Evolutionary conservation across 495 filamentous ascomycete species (phyloP), one percentile per base, ranked within the genome.

Genomic region (Aspergillus egyptiacus): DNA sequence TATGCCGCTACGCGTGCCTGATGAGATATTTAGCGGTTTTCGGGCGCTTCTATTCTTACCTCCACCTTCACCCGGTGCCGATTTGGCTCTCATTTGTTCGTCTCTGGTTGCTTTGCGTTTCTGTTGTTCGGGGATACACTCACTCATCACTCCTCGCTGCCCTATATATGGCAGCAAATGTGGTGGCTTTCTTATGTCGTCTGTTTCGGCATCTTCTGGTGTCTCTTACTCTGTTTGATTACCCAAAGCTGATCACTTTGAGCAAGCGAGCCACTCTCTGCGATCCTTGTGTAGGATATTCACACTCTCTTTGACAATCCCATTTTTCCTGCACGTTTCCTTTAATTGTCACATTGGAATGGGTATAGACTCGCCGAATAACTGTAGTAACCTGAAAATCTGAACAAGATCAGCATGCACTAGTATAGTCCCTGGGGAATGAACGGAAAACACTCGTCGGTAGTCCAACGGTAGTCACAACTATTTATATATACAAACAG

Each of bases 21-120:
- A 35, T 25, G 24, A 32, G 17, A 17, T 48, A 46, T 37, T 50
- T 46, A 7, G 46, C 53, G 5, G 30, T 6, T 33, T 43, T 33
- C 22, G 35, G 43, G 52, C 40, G 23, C 35, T 7, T 11, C 17
- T 34, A 41, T 43, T 44, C 48, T 50, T 47, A 42, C 20, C 15
- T 51, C 24, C 15, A 3, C 39, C 33, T 23, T 20, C 33, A 14
- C 18, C 18, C 14, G 46, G 9, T 43, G 38, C 41, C 18, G 9
- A 33, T 19, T 3, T n/a, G 7, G 14, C 47, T 47, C 46, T 37
- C 32, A 32, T 44, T 30, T 10, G 40, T 24, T 11, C 35, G 11
- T 50, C 20, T 45, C 19, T 15, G 22, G 14, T 37, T 14, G 33
- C 2, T 37, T 19, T 23, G 4, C 25, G 17, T 41, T 40, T 15